Evolutionary conservation across 371 early-diverging fungal species (phyloP).

Genomic region (Coemansia sp.): DNA sequence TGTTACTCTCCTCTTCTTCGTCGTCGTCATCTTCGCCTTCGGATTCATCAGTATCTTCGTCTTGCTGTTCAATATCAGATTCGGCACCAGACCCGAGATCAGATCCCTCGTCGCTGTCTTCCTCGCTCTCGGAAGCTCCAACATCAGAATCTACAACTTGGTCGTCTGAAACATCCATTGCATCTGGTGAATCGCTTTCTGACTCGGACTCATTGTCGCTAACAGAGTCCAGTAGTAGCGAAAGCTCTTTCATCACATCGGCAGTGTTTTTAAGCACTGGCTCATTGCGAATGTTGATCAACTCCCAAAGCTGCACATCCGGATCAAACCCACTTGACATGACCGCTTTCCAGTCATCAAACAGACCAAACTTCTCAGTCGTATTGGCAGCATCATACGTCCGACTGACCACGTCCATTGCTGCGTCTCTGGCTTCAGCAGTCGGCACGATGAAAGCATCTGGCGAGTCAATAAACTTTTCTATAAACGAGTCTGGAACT

Average conservation of each 20-base stretch:
- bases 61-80: conserved; percentile 48
- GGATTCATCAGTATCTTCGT: conserved; percentile 58
- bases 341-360: conserved; percentile 39
- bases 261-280: conserved; percentile 63
- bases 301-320: conserved; percentile 90
- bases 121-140: conserved; percentile 39
- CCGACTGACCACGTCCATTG: conserved; percentile 39
- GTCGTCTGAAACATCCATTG: conserved; percentile 1
- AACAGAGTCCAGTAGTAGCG: conserved; percentile 50
- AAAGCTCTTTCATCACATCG: conserved; percentile 46
- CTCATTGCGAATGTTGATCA: conserved; percentile 79
- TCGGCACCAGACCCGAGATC: conserved; percentile 7
- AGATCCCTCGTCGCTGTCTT: not conserved
- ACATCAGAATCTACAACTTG: not conserved
- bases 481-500: conserved; percentile 36
- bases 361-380: conserved; percentile 41
- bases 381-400: conserved; percentile 48
- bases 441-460: conserved; percentile 38
- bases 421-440: conserved; percentile 25
- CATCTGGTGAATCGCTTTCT: conserved; percentile 13
- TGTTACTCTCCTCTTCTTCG: not conserved
- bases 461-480: conserved; percentile 23
- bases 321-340: conserved; percentile 65
- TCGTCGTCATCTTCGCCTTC: conserved; percentile 56
- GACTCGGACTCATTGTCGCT: conserved; percentile 55